Evolutionary conservation across 495 filamentous ascomycete genomes (phyloP).

Genomic region (Neurospora pannonica): DNA sequence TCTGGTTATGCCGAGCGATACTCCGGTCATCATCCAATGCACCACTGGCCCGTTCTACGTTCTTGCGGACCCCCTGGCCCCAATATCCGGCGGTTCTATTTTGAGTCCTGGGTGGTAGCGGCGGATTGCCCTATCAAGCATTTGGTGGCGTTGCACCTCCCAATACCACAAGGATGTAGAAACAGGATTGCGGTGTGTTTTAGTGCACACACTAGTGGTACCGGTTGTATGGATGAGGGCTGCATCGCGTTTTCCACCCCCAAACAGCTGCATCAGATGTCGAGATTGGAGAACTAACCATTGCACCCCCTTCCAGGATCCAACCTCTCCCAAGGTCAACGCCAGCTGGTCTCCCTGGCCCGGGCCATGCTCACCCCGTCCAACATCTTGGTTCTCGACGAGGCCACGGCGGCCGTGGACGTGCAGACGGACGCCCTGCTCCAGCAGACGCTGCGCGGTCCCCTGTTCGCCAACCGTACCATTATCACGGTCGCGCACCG

Average conservation of each 20-base stretch:
- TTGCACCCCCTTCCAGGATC: constrained; percentile 33
- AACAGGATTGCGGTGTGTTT: background rate
- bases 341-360: constrained; percentile 86
- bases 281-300: background rate
- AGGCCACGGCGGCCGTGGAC: constrained; percentile 95
- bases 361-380: constrained; percentile 89
- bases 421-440: constrained; percentile 88
- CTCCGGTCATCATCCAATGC: background rate
- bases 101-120: background rate
- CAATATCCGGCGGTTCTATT: background rate
- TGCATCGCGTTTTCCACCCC: background rate
- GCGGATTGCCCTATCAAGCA: background rate
- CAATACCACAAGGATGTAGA: background rate
- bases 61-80: background rate
- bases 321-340: constrained; percentile 82
- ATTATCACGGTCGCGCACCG: constrained; percentile 98
- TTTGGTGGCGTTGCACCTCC: background rate
- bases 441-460: constrained; percentile 52
- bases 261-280: background rate
- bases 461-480: constrained; percentile 74
- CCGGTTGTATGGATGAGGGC: background rate
- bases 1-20: background rate
- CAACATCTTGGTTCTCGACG: constrained; percentile 94
- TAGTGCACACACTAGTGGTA: background rate
- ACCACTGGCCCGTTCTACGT: background rate